Evolutionary conservation across 768 basidiomycete genomes (phyloP), one percentile per base, ranked within the genome.

Genomic region (Tricholoma furcatifolium): DNA sequence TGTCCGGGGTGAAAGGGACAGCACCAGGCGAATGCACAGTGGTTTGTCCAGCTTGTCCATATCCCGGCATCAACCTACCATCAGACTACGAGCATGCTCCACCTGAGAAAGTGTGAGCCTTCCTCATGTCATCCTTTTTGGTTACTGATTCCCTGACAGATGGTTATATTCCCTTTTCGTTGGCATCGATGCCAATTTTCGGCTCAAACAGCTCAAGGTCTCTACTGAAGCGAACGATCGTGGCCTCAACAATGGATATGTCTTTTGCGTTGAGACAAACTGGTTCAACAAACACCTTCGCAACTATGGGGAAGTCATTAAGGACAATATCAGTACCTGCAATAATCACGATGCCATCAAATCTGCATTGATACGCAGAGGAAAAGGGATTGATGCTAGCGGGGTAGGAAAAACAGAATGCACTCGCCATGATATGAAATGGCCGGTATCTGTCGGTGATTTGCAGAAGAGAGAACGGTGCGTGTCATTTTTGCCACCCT

Each of bases 341-440:
- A 62, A 31, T 56, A 64, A 58, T n/a, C n/a, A n/a, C n/a, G n/a
- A n/a, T n/a, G n/a, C n/a, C n/a, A n/a, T n/a, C n/a, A n/a, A n/a
- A n/a, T n/a, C n/a, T n/a, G n/a, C n/a, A n/a, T n/a, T n/a, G n/a
- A n/a, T n/a, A n/a, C n/a, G n/a, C n/a, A n/a, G n/a, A n/a, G n/a
- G n/a, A n/a, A n/a, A n/a, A n/a, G n/a, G n/a, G n/a, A n/a, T n/a
- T n/a, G n/a, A n/a, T 36, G 46, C 53, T n/a, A 50, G 57, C 39
- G 60, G 67, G 0, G 54, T 63, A 0, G 66, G 64, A 1, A 57
- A 56, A 1, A 41, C 59, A 0, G 59, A 61, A 14, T 69, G 65
- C 39, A 48, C 54, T 12, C 14, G 60, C 20, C 43, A 58, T 60
- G 30, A 57, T 36, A 46, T 67, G 56, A 66, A 63, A 41, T 24